phyloP scores from a whole-genome alignment of 768 basidiomycete genomes.

The Agrocybe praecox region DNA sequence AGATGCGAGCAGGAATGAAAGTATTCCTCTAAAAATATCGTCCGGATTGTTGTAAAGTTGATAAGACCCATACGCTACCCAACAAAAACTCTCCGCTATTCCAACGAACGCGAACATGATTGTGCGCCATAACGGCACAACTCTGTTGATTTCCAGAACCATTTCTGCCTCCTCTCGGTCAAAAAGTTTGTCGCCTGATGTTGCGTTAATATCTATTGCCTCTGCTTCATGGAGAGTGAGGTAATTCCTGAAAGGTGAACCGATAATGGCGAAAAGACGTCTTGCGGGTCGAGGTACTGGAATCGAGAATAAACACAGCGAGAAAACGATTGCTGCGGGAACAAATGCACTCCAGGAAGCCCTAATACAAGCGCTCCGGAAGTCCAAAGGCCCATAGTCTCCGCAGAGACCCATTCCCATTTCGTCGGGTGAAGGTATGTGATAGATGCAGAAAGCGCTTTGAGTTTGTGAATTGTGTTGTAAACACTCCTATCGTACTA shows the following conservation, averaged over 20 bases:
- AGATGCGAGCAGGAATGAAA: slow-evolving; percentile 48
- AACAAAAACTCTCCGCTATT: slow-evolving; percentile 55
- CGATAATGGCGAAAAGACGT: slow-evolving; percentile 25
- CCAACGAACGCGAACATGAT: slow-evolving; percentile 58
- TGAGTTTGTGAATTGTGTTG: too few relatives aligned
- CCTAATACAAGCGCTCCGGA: slow-evolving; percentile 48
- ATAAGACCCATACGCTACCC: slow-evolving; percentile 66
- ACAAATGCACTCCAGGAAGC: slow-evolving; percentile 51
- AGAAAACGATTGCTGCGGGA: slow-evolving; percentile 49
- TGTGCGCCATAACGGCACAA: slow-evolving; percentile 61
- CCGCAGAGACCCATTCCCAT: slow-evolving; percentile 40
- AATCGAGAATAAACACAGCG: slow-evolving; percentile 37
- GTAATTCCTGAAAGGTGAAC: slow-evolving; percentile 40
- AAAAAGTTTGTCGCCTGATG: slow-evolving; percentile 18
- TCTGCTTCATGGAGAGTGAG: slow-evolving; percentile 60
- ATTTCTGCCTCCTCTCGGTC: slow-evolving; percentile 22
- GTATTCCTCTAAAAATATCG: slow-evolving; percentile 34
- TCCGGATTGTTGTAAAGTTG: slow-evolving; percentile 37
- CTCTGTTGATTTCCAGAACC: slow-evolving; percentile 19
- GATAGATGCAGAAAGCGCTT: not conserved
- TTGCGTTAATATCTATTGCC: slow-evolving; percentile 35
- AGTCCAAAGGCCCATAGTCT: slow-evolving; percentile 40
- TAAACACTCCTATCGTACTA: too few relatives aligned
- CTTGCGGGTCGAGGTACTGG: slow-evolving; percentile 29
- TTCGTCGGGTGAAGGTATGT: not conserved